Evolutionary conservation across 192 early-diverging fungal species (phyloP).

Genomic region (Rhizophlyctis rosea): DNA sequence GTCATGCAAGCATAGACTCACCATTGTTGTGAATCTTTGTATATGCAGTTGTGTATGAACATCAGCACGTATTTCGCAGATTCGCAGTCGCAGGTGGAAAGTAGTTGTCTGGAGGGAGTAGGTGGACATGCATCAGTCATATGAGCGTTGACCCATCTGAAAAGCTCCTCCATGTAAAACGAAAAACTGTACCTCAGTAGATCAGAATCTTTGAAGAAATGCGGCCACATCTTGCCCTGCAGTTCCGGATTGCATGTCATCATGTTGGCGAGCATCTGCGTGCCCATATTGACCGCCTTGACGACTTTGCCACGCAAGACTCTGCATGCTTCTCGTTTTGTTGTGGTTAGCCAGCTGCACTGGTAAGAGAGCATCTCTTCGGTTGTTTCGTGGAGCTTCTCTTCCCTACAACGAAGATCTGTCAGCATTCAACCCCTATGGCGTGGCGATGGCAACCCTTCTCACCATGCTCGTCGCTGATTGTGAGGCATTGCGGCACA

Average conservation of each 20-base stretch:
- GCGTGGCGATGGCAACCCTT: background rate
- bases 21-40: constrained; percentile 32
- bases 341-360: constrained; percentile 35
- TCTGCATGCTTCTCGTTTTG: constrained; percentile 23
- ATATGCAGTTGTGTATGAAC: constrained; percentile 41
- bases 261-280: constrained; percentile 47
- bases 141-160: background rate
- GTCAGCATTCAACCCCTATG: background rate
- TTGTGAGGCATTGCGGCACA: constrained; percentile 37
- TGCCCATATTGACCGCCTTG: constrained; percentile 41
- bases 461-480: constrained; percentile 39
- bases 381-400: constrained; percentile 29
- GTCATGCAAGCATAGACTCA: constrained; percentile 2
- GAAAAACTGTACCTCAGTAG: constrained; percentile 41
- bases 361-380: constrained; percentile 40
- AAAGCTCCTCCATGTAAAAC: constrained; percentile 18
- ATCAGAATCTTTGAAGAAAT: constrained; percentile 37
- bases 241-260: constrained; percentile 47
- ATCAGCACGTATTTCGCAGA: constrained; percentile 37
- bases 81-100: constrained; percentile 25
- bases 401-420: constrained; percentile 22
- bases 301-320: constrained; percentile 27
- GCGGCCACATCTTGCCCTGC: constrained; percentile 43
- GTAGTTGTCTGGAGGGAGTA: constrained; percentile 25
- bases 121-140: background rate